Evolutionary conservation across 352 stramenopile genomes (phyloP).

Genomic region (Globisporangium radiosum): DNA sequence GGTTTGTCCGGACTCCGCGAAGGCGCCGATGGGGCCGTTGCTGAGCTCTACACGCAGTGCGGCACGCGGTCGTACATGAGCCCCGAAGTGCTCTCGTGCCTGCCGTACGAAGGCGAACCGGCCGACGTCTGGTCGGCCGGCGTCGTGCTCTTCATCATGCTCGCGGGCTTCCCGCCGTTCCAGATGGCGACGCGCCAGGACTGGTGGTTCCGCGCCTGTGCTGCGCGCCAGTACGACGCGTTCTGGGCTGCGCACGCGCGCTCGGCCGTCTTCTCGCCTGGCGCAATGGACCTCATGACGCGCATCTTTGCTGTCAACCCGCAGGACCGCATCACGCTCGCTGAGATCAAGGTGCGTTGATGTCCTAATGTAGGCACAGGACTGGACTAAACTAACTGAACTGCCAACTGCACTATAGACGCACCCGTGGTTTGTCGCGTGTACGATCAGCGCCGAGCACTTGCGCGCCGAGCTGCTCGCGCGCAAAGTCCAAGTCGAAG

Average conservation of each 20-base stretch:
- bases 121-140: constrained; percentile 90
- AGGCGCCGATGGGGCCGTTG: constrained; percentile 44
- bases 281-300: constrained; percentile 65
- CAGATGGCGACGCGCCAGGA: constrained; percentile 83
- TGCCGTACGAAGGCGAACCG: constrained; percentile 80
- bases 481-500: constrained; percentile 44
- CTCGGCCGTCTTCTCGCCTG: constrained; percentile 62
- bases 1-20: constrained; percentile 89
- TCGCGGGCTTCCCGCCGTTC: constrained; percentile 90
- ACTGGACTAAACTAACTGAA: too few species aligned
- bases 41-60: constrained; percentile 83
- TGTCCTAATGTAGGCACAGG: neutral
- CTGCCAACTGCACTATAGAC: constrained; percentile 15
- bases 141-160: constrained; percentile 92
- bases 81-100: constrained; percentile 84
- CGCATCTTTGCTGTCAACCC: constrained; percentile 68
- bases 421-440: constrained; percentile 59
- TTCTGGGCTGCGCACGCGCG: constrained; percentile 75
- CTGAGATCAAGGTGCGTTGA: constrained; percentile 56
- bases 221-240: constrained; percentile 62
- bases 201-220: constrained; percentile 86
- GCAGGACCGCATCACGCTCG: constrained; percentile 66
- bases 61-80: constrained; percentile 92
- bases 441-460: constrained; percentile 26
- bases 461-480: constrained; percentile 46